These are phyloP conservation scores for Pterulicium gracile DNA, from an alignment of 1,284 basidiomycete genomes.

Conservation along the genomic window DNA sequence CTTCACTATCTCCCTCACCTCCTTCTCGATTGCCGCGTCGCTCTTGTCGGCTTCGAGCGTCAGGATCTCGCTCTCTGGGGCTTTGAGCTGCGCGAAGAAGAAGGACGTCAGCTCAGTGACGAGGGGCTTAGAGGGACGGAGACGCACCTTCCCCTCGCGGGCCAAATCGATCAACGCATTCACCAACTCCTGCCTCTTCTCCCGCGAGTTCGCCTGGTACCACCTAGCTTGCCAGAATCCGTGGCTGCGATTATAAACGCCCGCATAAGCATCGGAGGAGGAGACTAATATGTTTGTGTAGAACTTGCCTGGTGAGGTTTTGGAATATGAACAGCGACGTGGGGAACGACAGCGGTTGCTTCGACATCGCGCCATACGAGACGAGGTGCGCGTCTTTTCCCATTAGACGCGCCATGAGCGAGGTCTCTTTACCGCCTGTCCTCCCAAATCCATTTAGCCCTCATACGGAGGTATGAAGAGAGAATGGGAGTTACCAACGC, in stretches of 20 bases:
- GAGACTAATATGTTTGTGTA: background rate
- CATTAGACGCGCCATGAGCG: constrained; percentile 55
- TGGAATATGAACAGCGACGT: constrained; percentile 78
- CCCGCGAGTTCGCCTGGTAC: constrained; percentile 37
- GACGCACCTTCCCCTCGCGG: constrained; percentile 38
- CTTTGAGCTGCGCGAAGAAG: constrained; percentile 36
- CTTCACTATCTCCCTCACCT: constrained; percentile 36
- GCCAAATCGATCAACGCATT: constrained; percentile 40
- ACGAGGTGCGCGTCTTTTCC: constrained; percentile 61
- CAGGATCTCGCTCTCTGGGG: constrained; percentile 59
- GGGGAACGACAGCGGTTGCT: constrained; percentile 67
- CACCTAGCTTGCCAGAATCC: constrained; percentile 76
- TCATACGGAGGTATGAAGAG: no score
- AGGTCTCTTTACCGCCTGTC: constrained; percentile 52
- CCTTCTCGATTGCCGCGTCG: constrained; percentile 40
- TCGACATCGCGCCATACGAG: constrained; percentile 86
- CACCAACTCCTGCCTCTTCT: constrained; percentile 38
- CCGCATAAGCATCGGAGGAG: background rate
- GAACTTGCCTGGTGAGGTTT: constrained; percentile 30
- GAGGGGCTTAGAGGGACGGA: background rate
- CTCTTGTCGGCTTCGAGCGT: constrained; percentile 34
- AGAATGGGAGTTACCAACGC: constrained; percentile 43
- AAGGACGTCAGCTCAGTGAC: constrained; percentile 5
- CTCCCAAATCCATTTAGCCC: no score
- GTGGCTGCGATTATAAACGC: constrained; percentile 31